Conservation (phyloP, 164 flowering plant species). For the Magnolia changhungtana region DNA sequence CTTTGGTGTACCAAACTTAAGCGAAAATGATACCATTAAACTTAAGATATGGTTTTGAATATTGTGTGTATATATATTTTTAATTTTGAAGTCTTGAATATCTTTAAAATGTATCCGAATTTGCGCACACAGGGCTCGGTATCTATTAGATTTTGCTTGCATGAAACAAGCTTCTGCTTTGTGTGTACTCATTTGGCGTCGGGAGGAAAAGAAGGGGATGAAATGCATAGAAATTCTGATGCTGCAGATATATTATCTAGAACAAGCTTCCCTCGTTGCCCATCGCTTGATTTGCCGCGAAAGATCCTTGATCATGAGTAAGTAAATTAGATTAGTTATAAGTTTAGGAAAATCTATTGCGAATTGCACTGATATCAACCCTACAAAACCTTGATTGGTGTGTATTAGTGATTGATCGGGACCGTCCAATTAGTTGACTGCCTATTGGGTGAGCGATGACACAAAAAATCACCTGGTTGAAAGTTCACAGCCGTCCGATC, state of each 20-base stretch:
- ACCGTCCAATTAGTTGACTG: neutral
- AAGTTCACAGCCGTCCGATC: too few species aligned
- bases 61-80: too few species aligned
- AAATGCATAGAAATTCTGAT: constrained; percentile 48
- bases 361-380: neutral
- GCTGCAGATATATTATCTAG: constrained; percentile 48
- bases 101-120: neutral
- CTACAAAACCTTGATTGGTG: neutral
- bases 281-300: constrained; percentile 43
- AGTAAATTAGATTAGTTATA: constrained; percentile 13
- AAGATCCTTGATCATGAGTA: constrained; percentile 74
- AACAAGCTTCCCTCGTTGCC: constrained; percentile 54
- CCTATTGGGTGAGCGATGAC: too few species aligned
- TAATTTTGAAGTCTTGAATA: neutral
- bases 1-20: neutral
- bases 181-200: constrained; percentile 76
- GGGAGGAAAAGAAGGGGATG: constrained; percentile 62
- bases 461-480: too few species aligned
- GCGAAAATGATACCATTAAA: neutral
- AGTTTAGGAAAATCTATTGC: neutral
- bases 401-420: neutral
- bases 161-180: constrained; percentile 79
- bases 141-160: constrained; percentile 57
- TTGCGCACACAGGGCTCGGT: constrained; percentile 56
- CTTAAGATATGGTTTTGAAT: neutral